These are phyloP conservation scores for Agrocybe pediades DNA, from an alignment of 768 basidiomycete genomes.

Conservation along the genomic window DNA sequence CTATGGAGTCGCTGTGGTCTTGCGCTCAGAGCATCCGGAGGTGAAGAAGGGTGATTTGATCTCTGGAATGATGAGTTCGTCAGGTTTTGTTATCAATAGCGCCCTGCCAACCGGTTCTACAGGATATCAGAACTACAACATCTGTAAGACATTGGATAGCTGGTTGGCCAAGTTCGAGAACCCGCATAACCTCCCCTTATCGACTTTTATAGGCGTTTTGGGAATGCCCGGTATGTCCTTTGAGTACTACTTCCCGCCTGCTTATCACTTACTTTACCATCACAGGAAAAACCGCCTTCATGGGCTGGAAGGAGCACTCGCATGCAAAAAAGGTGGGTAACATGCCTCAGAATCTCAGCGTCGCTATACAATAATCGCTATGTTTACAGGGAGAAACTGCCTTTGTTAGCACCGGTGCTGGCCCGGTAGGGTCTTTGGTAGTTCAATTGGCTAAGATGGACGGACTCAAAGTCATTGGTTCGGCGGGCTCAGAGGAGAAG, in stretches of 20 bases:
- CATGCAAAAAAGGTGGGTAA: slow-evolving; percentile 35
- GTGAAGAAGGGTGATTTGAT: slow-evolving; percentile 42
- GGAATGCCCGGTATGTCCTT: slow-evolving; percentile 53
- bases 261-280: background rate
- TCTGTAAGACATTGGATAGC: slow-evolving; percentile 24
- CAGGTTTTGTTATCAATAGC: background rate
- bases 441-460: slow-evolving; percentile 53
- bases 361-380: background rate
- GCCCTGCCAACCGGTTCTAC: background rate
- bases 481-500: slow-evolving; percentile 73
- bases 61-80: slow-evolving; percentile 33
- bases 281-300: slow-evolving; percentile 41
- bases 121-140: slow-evolving; percentile 44
- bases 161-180: slow-evolving; percentile 36
- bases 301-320: slow-evolving; percentile 42
- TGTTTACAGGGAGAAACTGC: slow-evolving; percentile 37
- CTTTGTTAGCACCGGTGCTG: slow-evolving; percentile 43
- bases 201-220: slow-evolving; percentile 46
- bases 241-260: background rate
- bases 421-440: slow-evolving; percentile 66
- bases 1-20: slow-evolving; percentile 44
- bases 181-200: slow-evolving; percentile 48
- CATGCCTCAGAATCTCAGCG: background rate
- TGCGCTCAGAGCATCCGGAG: slow-evolving; percentile 39
- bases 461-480: slow-evolving; percentile 67